These are phyloP conservation scores for Backusella westeae DNA, from an alignment of 192 early-diverging fungal species.

Conservation along the genomic window DNA sequence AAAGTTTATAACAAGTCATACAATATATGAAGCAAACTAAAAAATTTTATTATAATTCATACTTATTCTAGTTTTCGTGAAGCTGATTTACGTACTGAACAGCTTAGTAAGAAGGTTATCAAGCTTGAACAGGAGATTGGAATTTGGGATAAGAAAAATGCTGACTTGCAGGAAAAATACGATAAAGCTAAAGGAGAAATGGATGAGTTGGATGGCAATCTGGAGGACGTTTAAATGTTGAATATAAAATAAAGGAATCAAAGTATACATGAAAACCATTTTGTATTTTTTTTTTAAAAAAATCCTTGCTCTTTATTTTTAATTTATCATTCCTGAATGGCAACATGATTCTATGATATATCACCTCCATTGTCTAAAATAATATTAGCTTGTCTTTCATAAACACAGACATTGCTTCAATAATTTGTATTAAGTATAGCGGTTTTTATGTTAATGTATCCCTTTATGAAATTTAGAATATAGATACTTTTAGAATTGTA, in stretches of 20 bases:
- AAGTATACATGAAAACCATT: not conserved
- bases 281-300: not conserved
- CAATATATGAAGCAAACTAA: too few species aligned
- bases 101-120: conserved; percentile 77
- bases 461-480: too few species aligned
- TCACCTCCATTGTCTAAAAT: not conserved
- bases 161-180: conserved; percentile 72
- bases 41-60: not conserved
- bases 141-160: conserved; percentile 71
- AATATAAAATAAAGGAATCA: not conserved
- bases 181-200: conserved; percentile 71
- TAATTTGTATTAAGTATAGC: too few species aligned
- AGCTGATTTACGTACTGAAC: conserved; percentile 82
- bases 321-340: not conserved
- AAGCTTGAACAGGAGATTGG: conserved; percentile 76
- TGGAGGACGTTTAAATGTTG: conserved; percentile 71
- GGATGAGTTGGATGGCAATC: conserved; percentile 68
- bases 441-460: too few species aligned
- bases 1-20: too few species aligned
- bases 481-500: too few species aligned
- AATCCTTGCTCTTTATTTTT: not conserved
- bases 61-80: conserved; percentile 31
- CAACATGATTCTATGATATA: not conserved
- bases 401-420: too few species aligned
- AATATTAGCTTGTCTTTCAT: not conserved